These are phyloP conservation scores for Batkoa obscura DNA, from an alignment of 371 early-diverging fungal species.

Conservation along the genomic window DNA sequence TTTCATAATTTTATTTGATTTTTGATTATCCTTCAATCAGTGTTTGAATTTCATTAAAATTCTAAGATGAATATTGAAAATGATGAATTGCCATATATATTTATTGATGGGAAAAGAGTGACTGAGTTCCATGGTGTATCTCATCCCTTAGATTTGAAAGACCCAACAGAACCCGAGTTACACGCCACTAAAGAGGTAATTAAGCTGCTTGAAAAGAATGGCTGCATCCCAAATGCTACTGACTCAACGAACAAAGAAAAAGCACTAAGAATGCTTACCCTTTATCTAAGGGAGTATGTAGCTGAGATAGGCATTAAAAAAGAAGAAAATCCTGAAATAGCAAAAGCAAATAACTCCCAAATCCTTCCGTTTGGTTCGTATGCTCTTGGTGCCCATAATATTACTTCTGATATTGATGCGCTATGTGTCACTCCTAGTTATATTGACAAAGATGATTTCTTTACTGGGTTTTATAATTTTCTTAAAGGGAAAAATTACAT, in stretches of 20 bases:
- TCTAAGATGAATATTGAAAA: too few relatives aligned
- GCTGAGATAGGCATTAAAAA: conserved; percentile 49
- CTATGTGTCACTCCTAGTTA: conserved; percentile 92
- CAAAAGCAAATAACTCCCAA: conserved; percentile 74
- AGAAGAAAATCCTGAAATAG: conserved; percentile 25
- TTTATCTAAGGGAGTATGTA: conserved; percentile 64
- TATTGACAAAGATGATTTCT: conserved; percentile 91
- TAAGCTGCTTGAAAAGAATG: conserved; percentile 21
- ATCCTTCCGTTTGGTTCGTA: conserved; percentile 99
- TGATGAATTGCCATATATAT: too few relatives aligned
- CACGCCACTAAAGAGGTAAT: conserved; percentile 26
- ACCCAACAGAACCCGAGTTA: conserved; percentile 20
- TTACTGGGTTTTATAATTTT: conserved; percentile 72
- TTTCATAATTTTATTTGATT: too few relatives aligned
- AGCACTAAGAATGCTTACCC: conserved; percentile 38
- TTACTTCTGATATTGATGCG: conserved; percentile 97
- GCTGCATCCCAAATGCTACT: conserved; percentile 32
- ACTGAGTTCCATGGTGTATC: background rate
- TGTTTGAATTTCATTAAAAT: too few relatives aligned
- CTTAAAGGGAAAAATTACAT: conserved; percentile 67
- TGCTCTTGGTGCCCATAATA: conserved; percentile 92
- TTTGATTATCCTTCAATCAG: too few relatives aligned
- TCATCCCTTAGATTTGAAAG: background rate
- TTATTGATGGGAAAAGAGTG: too few relatives aligned
- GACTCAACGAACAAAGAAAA: conserved; percentile 28